Evolutionary conservation across 192 early-diverging fungal genomes (phyloP).

Genomic region (Coemansia sp.): DNA sequence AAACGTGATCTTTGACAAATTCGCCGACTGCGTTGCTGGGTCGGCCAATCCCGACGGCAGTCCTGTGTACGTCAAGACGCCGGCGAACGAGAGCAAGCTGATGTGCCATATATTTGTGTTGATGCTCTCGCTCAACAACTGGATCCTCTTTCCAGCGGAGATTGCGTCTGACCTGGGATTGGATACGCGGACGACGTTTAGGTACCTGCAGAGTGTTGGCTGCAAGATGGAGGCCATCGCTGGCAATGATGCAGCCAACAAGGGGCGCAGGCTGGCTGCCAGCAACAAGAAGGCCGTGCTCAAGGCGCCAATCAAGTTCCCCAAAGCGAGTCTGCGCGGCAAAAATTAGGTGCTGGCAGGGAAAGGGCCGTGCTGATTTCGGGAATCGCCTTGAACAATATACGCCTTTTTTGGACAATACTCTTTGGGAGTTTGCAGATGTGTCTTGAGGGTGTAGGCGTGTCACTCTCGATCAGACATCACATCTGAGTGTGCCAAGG

Average conservation of each 20-base stretch:
- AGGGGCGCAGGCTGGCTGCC: slow-evolving; percentile 12
- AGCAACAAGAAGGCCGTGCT: slow-evolving; percentile 42
- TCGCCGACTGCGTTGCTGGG: slow-evolving; percentile 60
- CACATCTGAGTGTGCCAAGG: background rate
- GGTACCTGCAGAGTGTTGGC: slow-evolving; percentile 44
- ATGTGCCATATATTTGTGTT: slow-evolving; percentile 73
- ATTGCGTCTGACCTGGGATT: slow-evolving; percentile 63
- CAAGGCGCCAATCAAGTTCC: slow-evolving; percentile 50
- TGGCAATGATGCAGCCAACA: slow-evolving; percentile 8
- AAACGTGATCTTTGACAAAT: slow-evolving; percentile 58
- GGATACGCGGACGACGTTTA: slow-evolving; percentile 14
- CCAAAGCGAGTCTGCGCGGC: slow-evolving; percentile 30
- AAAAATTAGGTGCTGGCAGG: background rate
- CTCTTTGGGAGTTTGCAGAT: no score
- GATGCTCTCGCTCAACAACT: slow-evolving; percentile 70
- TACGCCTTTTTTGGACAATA: no score
- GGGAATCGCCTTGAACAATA: no score
- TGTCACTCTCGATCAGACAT: no score
- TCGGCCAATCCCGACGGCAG: slow-evolving; percentile 45
- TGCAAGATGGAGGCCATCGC: slow-evolving; percentile 46
- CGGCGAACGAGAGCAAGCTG: slow-evolving; percentile 69
- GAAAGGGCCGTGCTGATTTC: no score
- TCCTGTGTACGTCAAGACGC: slow-evolving; percentile 53
- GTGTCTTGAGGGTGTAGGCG: no score
- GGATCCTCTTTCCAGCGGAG: slow-evolving; percentile 58